phyloP scores from a whole-genome alignment of 208 protist genomes.

The Novymonas esmeraldas region DNA sequence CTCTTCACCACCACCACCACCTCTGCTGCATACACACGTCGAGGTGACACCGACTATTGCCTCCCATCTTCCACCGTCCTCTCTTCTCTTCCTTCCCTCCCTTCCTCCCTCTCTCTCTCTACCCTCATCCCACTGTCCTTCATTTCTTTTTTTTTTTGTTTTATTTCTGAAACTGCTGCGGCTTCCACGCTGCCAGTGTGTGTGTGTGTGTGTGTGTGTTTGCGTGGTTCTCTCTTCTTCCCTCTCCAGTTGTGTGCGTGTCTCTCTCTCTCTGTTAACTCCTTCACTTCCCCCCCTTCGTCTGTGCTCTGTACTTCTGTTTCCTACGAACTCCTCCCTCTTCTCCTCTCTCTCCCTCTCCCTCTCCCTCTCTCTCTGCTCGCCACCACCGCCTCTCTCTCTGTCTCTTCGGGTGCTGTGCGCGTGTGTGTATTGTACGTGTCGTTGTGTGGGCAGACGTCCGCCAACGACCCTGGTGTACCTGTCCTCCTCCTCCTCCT shows the following conservation, averaged over 20 bases:
- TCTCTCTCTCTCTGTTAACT: neutral
- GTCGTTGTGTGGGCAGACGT: no score
- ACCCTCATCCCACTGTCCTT: neutral
- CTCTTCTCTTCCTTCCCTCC: neutral
- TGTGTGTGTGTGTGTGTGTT: neutral
- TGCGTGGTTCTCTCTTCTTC: neutral
- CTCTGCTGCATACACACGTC: no score
- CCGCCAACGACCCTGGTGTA: no score
- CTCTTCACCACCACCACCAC: neutral
- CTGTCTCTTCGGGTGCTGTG: neutral
- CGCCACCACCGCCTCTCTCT: neutral
- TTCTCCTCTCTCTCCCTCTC: neutral
- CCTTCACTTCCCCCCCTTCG: neutral
- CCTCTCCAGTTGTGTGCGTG: neutral
- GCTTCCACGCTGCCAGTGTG: no score
- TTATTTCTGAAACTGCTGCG: neutral
- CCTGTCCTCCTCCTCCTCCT: neutral
- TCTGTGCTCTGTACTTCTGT: no score
- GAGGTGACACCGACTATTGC: no score
- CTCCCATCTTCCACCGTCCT: no score
- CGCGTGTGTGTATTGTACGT: neutral
- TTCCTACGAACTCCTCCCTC: no score
- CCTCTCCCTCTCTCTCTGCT: neutral
- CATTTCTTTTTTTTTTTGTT: neutral
- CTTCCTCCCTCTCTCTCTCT: neutral